Evolutionary conservation across 768 basidiomycete species (phyloP), one percentile per base, ranked within the genome.

Genomic region (Russula earlei): DNA sequence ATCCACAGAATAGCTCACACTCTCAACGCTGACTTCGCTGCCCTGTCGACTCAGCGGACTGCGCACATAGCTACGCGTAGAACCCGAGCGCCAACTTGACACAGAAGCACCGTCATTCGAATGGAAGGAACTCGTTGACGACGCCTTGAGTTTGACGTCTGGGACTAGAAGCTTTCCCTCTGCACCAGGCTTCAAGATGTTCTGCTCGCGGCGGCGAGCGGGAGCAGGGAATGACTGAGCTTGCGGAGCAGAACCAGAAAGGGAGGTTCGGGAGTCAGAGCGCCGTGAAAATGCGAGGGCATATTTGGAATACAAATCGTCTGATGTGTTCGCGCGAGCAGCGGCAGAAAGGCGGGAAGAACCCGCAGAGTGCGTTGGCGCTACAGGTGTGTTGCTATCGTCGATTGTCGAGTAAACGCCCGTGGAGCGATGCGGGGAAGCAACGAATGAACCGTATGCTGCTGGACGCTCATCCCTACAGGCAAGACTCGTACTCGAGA

Each of bases 161-260:
- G 78, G 78, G 11, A 79, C 76, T 3, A 86, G 72, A 11, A 87
- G 74, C 56, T 80, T 82, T 52, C 84, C 85, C 66, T 85, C 77
- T 0, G 80, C 83, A 40, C 77, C 78, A 6, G 74, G 74, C 58
- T 77, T 73, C n/a, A 87, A 65, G 4, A 87, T 68, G 5, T 76
- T 72, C 4, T 77, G 78, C 64, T 81, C 82, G 36, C 75, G 74
- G 42, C 73, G 69, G 12, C 71, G 73, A 42, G 68, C 63, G 27
- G 64, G 66, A 67, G 36, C 52, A 51, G 40, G 70, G 65, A 49
- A 69, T 49, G 9, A 72, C 64, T 31, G 73, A 63, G 9, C 72
- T 59, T 41, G 71, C 60, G 29, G 75, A 68, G 44, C 55, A 37
- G 54, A 55, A 54, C 59, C 56, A 31, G 68, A 61, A 60, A 71